Evolutionary conservation across 352 stramenopile genomes (phyloP).

Genomic region (Globisporangium canariense): DNA sequence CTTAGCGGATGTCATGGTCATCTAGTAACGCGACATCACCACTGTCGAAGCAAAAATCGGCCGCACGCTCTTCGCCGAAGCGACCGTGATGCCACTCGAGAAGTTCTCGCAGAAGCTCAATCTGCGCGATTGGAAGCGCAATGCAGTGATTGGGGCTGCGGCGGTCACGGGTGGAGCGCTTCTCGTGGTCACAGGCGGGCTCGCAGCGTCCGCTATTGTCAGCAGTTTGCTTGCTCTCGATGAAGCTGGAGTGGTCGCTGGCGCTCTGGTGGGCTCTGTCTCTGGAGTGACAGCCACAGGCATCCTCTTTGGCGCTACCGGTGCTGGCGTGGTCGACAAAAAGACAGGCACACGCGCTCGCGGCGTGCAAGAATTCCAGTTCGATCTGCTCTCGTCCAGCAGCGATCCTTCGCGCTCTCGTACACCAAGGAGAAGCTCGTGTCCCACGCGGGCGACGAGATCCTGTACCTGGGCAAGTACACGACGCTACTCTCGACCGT

Average conservation of each 20-base stretch:
- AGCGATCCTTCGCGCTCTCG: constrained; percentile 60
- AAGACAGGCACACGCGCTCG: constrained; percentile 75
- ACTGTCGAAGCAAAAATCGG: constrained; percentile 63
- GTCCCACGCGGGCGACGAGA: constrained; percentile 58
- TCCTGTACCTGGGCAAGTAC: constrained; percentile 45
- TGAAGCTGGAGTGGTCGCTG: constrained; percentile 55
- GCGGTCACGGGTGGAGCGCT: constrained; percentile 65
- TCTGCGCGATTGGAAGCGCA: constrained; percentile 78
- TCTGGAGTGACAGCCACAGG: constrained; percentile 72
- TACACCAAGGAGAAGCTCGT: constrained; percentile 52
- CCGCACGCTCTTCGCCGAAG: constrained; percentile 60
- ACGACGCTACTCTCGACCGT: constrained; percentile 77
- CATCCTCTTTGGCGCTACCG: constrained; percentile 74
- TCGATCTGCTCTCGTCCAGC: constrained; percentile 71
- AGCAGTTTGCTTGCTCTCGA: constrained; percentile 61
- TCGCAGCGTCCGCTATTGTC: constrained; percentile 65
- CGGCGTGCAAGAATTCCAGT: constrained; percentile 78
- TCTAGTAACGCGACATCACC: constrained; percentile 58
- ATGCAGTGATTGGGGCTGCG: constrained; percentile 64
- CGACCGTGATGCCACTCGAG: constrained; percentile 60
- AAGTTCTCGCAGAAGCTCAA: constrained; percentile 54
- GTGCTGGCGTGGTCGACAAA: constrained; percentile 70
- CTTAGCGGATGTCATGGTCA: constrained; percentile 38
- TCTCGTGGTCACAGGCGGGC: constrained; percentile 64
- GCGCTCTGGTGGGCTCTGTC: constrained; percentile 48